These are phyloP conservation scores for Incumbomyces lentus DNA, from an alignment of 2,329 filamentous ascomycete genomes.

Conservation along the genomic window DNA sequence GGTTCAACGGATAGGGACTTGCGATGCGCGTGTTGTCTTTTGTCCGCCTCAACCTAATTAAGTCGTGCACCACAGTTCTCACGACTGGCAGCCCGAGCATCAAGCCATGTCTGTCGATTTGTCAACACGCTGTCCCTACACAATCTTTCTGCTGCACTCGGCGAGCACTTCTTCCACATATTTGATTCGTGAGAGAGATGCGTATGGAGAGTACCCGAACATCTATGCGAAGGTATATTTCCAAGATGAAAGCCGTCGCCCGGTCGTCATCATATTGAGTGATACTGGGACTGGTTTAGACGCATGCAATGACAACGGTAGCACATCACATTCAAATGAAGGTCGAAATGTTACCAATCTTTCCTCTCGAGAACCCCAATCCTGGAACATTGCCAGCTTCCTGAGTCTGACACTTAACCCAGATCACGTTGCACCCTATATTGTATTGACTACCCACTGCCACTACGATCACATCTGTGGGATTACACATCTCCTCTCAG, in stretches of 20 bases:
- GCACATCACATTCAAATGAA: background rate
- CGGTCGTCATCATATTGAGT: slow-evolving; percentile 15
- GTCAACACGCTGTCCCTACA: slow-evolving; percentile 2
- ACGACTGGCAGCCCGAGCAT: background rate
- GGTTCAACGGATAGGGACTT: no score
- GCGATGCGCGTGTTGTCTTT: no score
- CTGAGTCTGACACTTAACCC: slow-evolving; percentile 17
- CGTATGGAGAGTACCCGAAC: slow-evolving; percentile 18
- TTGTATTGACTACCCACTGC: slow-evolving; percentile 17
- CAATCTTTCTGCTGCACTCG: background rate
- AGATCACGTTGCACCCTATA: slow-evolving; percentile 12
- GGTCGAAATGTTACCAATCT: background rate
- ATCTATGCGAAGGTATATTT: slow-evolving; percentile 17
- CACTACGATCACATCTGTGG: slow-evolving; percentile 27
- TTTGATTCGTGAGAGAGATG: slow-evolving; percentile 16
- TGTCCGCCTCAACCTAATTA: no score
- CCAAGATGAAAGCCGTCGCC: background rate
- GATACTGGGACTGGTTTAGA: slow-evolving; percentile 18
- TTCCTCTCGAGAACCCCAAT: background rate
- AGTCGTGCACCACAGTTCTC: no score
- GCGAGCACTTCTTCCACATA: slow-evolving; percentile 8
- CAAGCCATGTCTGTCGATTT: background rate
- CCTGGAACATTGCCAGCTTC: slow-evolving; percentile 16
- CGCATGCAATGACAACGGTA: background rate
- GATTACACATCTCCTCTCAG: slow-evolving; percentile 14